These are phyloP conservation scores for Tanacetum coccineum DNA, from an alignment of 129 eudicot genomes.

Conservation along the genomic window DNA sequence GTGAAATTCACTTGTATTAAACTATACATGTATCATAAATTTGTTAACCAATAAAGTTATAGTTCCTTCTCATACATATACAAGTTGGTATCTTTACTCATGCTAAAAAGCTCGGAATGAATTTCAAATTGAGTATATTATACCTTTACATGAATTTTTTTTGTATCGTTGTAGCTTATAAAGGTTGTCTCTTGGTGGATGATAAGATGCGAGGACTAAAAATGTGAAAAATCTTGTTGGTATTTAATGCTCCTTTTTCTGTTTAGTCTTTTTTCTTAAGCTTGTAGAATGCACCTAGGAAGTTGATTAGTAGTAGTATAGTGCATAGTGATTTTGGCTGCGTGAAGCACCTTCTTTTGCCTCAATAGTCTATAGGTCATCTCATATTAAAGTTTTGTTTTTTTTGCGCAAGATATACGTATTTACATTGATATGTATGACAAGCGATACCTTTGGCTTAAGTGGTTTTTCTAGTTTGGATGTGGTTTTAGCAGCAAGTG, in stretches of 20 bases:
- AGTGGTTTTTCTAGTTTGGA: no score
- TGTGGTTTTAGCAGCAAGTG: no score
- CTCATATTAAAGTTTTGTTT: background rate
- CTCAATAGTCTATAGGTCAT: background rate
- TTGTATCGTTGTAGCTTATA: background rate
- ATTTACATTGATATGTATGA: background rate
- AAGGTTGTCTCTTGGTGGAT: background rate
- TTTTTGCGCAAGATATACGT: background rate
- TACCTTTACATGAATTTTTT: background rate
- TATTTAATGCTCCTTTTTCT: background rate
- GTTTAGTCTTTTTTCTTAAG: background rate
- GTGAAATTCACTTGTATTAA: background rate
- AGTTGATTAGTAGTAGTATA: background rate
- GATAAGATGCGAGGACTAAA: background rate
- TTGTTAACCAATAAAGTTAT: background rate
- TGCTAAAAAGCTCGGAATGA: background rate
- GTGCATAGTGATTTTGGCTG: background rate
- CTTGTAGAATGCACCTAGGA: background rate
- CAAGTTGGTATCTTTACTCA: background rate
- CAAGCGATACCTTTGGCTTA: no score
- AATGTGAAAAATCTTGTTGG: background rate
- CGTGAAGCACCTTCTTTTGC: conserved; percentile 5
- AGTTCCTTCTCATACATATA: background rate
- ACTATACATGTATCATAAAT: background rate
- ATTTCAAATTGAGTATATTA: background rate